Evolutionary conservation across 2,329 filamentous ascomycete genomes (phyloP).

Genomic region (Claviceps lovelessii): DNA sequence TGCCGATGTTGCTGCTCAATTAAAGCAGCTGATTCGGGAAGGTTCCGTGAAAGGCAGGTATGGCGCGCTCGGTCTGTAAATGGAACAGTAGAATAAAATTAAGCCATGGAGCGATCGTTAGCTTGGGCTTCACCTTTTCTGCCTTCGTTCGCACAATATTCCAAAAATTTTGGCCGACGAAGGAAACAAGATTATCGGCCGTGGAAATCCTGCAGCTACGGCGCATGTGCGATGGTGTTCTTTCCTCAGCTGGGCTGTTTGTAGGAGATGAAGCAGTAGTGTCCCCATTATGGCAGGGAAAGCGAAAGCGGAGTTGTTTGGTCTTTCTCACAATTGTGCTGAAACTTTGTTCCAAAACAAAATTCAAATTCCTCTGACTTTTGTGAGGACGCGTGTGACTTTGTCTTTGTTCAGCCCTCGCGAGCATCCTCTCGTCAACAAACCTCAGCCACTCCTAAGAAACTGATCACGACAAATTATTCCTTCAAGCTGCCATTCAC

Average conservation of each 20-base stretch:
- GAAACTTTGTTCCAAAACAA: background rate
- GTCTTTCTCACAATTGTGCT: background rate
- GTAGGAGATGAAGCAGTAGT: background rate
- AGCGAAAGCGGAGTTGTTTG: background rate
- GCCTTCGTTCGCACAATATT: background rate
- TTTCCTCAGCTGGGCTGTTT: background rate
- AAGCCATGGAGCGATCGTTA: background rate
- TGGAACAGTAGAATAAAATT: background rate
- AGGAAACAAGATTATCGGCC: background rate
- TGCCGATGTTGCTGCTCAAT: constrained; percentile 6
- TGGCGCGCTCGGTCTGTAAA: constrained; percentile 21
- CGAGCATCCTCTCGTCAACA: background rate
- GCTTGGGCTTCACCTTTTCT: background rate
- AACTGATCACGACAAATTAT: background rate
- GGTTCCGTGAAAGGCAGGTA: constrained; percentile 19
- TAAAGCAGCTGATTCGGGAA: constrained; percentile 15
- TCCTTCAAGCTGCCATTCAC: background rate
- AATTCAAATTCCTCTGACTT: background rate
- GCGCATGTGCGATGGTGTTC: background rate
- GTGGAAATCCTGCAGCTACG: background rate
- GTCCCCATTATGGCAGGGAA: background rate
- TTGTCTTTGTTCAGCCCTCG: background rate
- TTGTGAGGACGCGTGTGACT: background rate
- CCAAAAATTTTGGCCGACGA: background rate
- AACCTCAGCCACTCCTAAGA: background rate